Conservation (phyloP, 1,139 yeast genomes). For the Blastobotrys persicus region DNA sequence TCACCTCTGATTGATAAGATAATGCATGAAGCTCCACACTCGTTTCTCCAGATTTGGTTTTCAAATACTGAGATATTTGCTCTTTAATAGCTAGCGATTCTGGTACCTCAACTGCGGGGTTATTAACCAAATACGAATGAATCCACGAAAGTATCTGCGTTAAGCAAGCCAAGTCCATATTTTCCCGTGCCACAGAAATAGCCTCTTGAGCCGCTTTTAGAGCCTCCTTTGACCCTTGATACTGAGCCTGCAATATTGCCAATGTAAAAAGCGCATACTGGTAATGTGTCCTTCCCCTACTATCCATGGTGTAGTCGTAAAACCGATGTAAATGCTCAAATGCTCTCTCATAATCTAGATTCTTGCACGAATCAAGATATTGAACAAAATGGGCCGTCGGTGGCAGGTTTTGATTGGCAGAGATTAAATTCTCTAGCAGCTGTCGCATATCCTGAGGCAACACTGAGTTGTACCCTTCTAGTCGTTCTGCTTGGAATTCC, state of each 20-base stretch:
- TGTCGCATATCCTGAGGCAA: slow-evolving; percentile 48
- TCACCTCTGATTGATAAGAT: slow-evolving; percentile 59
- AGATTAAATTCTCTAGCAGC: slow-evolving; percentile 50
- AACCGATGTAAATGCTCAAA: slow-evolving; percentile 72
- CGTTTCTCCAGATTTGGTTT: slow-evolving; percentile 56
- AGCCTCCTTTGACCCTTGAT: slow-evolving; percentile 73
- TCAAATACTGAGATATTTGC: slow-evolving; percentile 63
- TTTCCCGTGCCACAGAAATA: slow-evolving; percentile 82
- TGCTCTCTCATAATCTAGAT: slow-evolving; percentile 70
- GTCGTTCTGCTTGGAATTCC: slow-evolving; percentile 53
- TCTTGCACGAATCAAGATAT: slow-evolving; percentile 60
- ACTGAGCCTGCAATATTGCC: slow-evolving; percentile 75
- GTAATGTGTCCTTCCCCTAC: slow-evolving; percentile 60
- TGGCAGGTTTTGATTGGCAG: slow-evolving; percentile 51
- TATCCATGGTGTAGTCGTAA: slow-evolving; percentile 82
- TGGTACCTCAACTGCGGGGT: slow-evolving; percentile 48
- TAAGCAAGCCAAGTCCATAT: slow-evolving; percentile 69
- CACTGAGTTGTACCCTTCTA: slow-evolving; percentile 44
- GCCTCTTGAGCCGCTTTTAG: slow-evolving; percentile 83
- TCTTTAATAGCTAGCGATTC: slow-evolving; percentile 42
- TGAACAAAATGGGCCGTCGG: slow-evolving; percentile 65
- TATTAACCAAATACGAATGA: slow-evolving; percentile 62
- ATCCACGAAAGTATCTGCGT: slow-evolving; percentile 81
- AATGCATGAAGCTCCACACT: slow-evolving; percentile 51
- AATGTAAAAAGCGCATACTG: slow-evolving; percentile 80